Conservation (phyloP, 176 grass and related monocot genomes). For the Carex littledalei region DNA sequence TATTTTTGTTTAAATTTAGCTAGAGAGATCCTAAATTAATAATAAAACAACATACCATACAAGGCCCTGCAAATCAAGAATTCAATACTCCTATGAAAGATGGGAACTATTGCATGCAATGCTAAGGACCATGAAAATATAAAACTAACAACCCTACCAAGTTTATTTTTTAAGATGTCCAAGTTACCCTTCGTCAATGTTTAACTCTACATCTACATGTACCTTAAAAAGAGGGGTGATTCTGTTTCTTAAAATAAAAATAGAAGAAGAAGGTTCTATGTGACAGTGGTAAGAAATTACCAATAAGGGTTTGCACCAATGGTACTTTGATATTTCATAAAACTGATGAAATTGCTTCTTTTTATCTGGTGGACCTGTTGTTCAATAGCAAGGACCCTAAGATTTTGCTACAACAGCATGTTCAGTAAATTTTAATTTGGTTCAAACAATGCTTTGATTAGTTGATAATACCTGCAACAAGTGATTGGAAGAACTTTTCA, state of each 20-base stretch:
- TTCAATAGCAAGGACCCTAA: background rate
- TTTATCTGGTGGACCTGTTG: background rate
- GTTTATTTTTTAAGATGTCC: background rate
- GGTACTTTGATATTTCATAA: background rate
- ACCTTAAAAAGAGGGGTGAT: background rate
- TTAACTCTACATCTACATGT: background rate
- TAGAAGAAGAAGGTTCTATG: background rate
- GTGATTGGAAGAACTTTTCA: constrained; percentile 94
- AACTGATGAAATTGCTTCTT: background rate
- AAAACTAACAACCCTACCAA: background rate
- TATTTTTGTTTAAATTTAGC: background rate
- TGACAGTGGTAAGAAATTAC: background rate
- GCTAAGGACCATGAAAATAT: background rate
- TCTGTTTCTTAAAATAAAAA: background rate
- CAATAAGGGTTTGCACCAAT: background rate
- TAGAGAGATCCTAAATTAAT: background rate
- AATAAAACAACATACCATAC: background rate
- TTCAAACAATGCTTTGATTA: background rate
- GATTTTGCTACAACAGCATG: background rate
- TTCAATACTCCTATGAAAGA: background rate
- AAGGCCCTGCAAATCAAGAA: background rate
- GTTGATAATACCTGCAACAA: constrained; percentile 64
- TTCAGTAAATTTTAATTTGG: background rate
- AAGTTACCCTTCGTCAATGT: background rate
- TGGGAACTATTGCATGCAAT: background rate